Evolutionary conservation across 2,329 filamentous ascomycete species (phyloP).

Genomic region (Trichoderma atrobrunneum): DNA sequence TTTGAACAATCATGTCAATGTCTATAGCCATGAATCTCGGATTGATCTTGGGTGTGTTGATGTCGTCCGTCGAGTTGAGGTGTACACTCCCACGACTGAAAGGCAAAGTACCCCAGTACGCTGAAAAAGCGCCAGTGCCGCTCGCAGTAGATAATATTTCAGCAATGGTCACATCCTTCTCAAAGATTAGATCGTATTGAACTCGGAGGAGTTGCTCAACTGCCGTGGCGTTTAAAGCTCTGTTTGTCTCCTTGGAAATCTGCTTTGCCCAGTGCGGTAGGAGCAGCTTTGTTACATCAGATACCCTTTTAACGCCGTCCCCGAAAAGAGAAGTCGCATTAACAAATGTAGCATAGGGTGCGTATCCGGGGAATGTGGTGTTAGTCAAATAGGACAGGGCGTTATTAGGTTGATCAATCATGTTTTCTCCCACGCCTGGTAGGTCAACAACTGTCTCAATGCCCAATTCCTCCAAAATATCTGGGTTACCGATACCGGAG

Average conservation of each 20-base stretch:
- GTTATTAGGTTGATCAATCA: conserved; percentile 44
- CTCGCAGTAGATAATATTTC: conserved; percentile 43
- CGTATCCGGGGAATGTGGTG: conserved; percentile 26
- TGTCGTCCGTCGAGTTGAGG: conserved; percentile 44
- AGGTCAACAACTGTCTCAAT: conserved; percentile 35
- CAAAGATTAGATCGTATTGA: conserved; percentile 49
- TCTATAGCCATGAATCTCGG: conserved; percentile 39
- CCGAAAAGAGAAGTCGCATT: conserved; percentile 38
- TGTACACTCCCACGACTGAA: conserved; percentile 59
- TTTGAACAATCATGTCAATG: conserved; percentile 52
- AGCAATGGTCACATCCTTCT: conserved; percentile 42
- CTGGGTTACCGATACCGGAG: conserved; percentile 34
- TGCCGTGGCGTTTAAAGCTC: conserved; percentile 30
- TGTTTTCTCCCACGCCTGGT: conserved; percentile 40
- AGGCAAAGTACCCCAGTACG: conserved; percentile 43
- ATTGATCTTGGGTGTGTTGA: conserved; percentile 38
- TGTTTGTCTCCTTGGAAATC: conserved; percentile 27
- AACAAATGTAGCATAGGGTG: conserved; percentile 35
- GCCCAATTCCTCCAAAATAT: conserved; percentile 31
- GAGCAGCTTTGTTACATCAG: conserved; percentile 25
- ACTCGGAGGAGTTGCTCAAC: conserved; percentile 41
- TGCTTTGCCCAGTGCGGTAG: conserved; percentile 33
- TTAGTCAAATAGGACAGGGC: conserved; percentile 27
- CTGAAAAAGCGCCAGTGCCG: conserved; percentile 34
- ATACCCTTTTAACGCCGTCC: conserved; percentile 24